Evolutionary conservation across 208 protist genomes (phyloP).

Genomic region (Hexamita inflata): DNA sequence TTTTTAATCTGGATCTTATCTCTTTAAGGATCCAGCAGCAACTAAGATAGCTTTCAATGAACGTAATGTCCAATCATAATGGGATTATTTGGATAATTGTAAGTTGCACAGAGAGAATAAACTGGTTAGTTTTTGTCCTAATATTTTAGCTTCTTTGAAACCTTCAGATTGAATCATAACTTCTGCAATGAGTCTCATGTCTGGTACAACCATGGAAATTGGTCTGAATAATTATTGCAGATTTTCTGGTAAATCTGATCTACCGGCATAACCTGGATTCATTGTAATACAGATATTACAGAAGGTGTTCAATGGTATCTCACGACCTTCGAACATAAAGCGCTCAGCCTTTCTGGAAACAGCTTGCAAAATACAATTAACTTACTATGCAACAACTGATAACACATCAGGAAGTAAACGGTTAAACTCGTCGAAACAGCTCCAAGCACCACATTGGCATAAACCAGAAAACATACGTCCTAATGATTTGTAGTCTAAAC

Average conservation of each 20-base stretch:
- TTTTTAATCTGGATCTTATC: slow-evolving; percentile 64
- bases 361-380: slow-evolving; percentile 70
- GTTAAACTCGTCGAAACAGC: slow-evolving; percentile 84
- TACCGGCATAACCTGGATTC: slow-evolving; percentile 89
- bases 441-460: slow-evolving; percentile 85
- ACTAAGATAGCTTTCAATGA: slow-evolving; percentile 85
- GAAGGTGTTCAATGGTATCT: slow-evolving; percentile 78
- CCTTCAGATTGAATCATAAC: slow-evolving; percentile 90
- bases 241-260: slow-evolving; percentile 85
- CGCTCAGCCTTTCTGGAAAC: slow-evolving; percentile 74
- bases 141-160: slow-evolving; percentile 59
- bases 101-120: slow-evolving; percentile 81
- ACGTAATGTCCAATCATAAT: slow-evolving; percentile 89
- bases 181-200: slow-evolving; percentile 80
- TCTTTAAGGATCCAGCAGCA: slow-evolving; percentile 74
- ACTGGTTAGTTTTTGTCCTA: slow-evolving; percentile 73
- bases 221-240: slow-evolving; percentile 84
- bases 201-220: slow-evolving; percentile 86
- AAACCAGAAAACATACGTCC: slow-evolving; percentile 80
- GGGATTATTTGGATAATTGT: slow-evolving; percentile 67
- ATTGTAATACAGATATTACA: slow-evolving; percentile 90
- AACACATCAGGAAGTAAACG: slow-evolving; percentile 90
- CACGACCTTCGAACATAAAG: slow-evolving; percentile 68
- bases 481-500: slow-evolving; percentile 80
- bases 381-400: slow-evolving; percentile 92